Evolutionary conservation across 208 protist genomes (phyloP).

Genomic region (Crithidia fasciculata): DNA sequence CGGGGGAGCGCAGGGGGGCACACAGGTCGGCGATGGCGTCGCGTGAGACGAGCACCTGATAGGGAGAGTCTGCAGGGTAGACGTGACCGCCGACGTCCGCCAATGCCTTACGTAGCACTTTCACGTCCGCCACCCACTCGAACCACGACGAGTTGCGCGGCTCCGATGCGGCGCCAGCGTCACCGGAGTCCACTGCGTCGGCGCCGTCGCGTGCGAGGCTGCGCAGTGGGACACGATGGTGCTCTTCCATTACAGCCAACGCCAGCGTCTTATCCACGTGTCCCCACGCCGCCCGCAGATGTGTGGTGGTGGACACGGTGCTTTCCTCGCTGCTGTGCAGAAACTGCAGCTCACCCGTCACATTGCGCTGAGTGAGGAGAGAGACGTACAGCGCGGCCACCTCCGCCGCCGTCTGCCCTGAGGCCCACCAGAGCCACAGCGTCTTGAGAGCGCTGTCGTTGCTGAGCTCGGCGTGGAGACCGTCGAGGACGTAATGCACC

Average conservation of each 20-base stretch:
- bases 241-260: conserved; percentile 26
- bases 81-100: conserved; percentile 4
- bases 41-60: conserved; percentile 21
- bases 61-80: conserved; percentile 18
- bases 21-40: background rate
- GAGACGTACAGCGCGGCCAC: background rate
- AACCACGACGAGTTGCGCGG: conserved; percentile 2
- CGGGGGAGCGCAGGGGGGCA: background rate
- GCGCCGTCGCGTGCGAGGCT: background rate
- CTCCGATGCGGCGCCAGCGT: background rate
- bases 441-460: conserved; percentile 3
- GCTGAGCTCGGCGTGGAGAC: conserved; percentile 4
- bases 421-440: conserved; percentile 16
- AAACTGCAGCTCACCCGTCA: conserved; percentile 26
- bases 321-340: conserved; percentile 6
- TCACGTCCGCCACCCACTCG: conserved; percentile 21
- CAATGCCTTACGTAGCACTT: conserved; percentile 6
- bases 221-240: conserved; percentile 25
- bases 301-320: conserved; percentile 6
- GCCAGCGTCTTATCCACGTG: conserved; percentile 25
- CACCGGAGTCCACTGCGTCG: background rate
- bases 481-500: conserved; percentile 11
- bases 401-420: background rate
- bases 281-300: conserved; percentile 41
- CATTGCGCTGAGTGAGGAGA: conserved; percentile 15